Evolutionary conservation across 2,329 filamentous ascomycete genomes (phyloP).

Genomic region (Claviceps sp.): DNA sequence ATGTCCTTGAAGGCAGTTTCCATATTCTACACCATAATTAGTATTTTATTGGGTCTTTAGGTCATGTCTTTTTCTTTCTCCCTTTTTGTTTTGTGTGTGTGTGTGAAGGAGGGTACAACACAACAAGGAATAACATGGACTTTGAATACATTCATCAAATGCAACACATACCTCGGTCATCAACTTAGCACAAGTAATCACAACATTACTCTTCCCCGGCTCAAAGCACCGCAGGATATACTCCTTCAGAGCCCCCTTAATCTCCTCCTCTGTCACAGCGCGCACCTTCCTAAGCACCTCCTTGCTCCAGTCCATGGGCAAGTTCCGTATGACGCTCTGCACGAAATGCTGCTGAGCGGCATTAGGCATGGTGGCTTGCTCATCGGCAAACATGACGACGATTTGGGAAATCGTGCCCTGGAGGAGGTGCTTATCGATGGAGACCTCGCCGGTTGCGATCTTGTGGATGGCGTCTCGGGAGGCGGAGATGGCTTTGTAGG

Average conservation of each 20-base stretch:
- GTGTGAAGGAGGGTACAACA: too few species aligned
- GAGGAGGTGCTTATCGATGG: constrained; percentile 68
- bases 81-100: too few species aligned
- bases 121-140: too few species aligned
- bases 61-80: neutral
- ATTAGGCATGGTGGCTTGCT: constrained; percentile 70
- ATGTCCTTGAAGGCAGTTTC: constrained; percentile 58
- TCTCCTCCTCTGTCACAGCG: constrained; percentile 60
- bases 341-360: constrained; percentile 78
- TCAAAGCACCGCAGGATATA: constrained; percentile 70
- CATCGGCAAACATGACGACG: constrained; percentile 73
- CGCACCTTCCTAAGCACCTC: constrained; percentile 65
- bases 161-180: constrained; percentile 61
- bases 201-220: constrained; percentile 66
- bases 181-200: constrained; percentile 75
- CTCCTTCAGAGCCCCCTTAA: constrained; percentile 59
- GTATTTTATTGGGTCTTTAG: neutral
- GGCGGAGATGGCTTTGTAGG: constrained; percentile 71
- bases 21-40: constrained; percentile 48
- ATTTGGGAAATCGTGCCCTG: constrained; percentile 86
- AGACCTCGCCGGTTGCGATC: constrained; percentile 56
- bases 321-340: constrained; percentile 61
- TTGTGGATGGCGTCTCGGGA: constrained; percentile 61
- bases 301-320: constrained; percentile 66
- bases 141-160: too few species aligned